Base-by-base conservation (phyloP, 1,139 yeast genomes). In the Geotrichum histeridarum region DNA sequence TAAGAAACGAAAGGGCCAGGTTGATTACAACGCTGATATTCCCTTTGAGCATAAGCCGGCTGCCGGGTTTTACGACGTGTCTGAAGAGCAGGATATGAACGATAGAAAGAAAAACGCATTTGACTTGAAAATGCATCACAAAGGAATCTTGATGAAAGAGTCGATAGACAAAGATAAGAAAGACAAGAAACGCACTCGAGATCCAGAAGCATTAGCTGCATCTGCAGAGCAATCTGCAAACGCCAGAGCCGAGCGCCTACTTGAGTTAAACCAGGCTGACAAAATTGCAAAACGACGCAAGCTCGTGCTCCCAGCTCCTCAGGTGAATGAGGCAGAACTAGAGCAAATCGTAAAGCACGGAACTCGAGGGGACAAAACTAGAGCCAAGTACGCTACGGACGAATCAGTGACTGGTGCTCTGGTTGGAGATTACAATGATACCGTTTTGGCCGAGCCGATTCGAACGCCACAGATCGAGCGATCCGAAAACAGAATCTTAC, bases 11-110 rank as follows among this genome's bases (percentile, higher is more conserved):
- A 77, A 78, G 47, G 62, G 61, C 14, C 66, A 64, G 32, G 81
- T 87, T 66, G 96, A 91, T 67, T 89, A 88, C 67, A 86, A 84
- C 66, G 85, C 81, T 1, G 96, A 87, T 63, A 81, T 91, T 14
- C 89, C 93, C 0, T 86, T 86, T 64, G 95, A 90, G 63, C 83
- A 81, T 57, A 71, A 70, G n/a, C 95, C 96, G 0, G 77, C 77
- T 5, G 73, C 72, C 0, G 97, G 96, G 0, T 70, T 81, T 14
- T 86, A 84, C 65, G 94, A 86, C 63, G 82, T 84, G 0, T 65
- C 75, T 0, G 81, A 78, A 35, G 98, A 91, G 65, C 68, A 70
- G 12, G 64, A 63, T 2, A 60, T 60, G 2, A 81, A 83, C 57
- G 67, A 66, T 1, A 60, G 59, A 6, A 79, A 74, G 2, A 69